Conservation (phyloP, 1,284 basidiomycete species). For the Ceratobasidium sp. region DNA sequence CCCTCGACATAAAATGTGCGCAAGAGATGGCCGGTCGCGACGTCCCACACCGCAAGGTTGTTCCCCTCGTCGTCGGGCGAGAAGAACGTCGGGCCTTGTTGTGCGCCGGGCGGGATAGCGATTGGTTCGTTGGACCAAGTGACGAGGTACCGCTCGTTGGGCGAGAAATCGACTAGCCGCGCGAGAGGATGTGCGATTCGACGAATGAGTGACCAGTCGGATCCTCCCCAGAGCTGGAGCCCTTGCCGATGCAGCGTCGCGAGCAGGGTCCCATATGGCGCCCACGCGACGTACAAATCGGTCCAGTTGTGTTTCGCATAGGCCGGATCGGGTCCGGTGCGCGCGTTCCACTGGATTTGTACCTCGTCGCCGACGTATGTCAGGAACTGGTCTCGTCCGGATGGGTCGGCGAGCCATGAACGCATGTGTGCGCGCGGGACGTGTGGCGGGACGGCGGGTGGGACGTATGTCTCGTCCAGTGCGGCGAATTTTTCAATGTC, state of each 20-base stretch:
- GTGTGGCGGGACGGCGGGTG: constrained; percentile 84
- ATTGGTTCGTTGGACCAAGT: constrained; percentile 99
- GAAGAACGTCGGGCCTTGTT: constrained; percentile 86
- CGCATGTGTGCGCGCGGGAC: constrained; percentile 82
- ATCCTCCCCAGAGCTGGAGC: constrained; percentile 95
- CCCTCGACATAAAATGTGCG: constrained; percentile 75
- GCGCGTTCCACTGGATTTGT: constrained; percentile 93
- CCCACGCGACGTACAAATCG: constrained; percentile 98
- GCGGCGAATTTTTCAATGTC: constrained; percentile 90
- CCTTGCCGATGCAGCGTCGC: constrained; percentile 96
- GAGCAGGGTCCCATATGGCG: constrained; percentile 93
- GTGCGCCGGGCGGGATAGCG: constrained; percentile 66
- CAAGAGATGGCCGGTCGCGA: constrained; percentile 91
- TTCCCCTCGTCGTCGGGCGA: constrained; percentile 96
- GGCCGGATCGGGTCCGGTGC: constrained; percentile 79
- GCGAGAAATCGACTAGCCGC: constrained; percentile 97
- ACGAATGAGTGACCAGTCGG: constrained; percentile 85
- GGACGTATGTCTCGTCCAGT: constrained; percentile 85
- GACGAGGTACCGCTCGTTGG: constrained; percentile 95
- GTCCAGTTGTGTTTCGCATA: constrained; percentile 81
- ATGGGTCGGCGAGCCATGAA: constrained; percentile 92
- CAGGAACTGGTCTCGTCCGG: constrained; percentile 95
- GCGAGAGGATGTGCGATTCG: constrained; percentile 96
- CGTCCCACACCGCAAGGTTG: constrained; percentile 97
- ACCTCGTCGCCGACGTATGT: constrained; percentile 95